Evolutionary conservation across 2,329 filamentous ascomycete genomes (phyloP), one percentile per base, ranked within the genome.

Genomic region (Calonectria pteridis): DNA sequence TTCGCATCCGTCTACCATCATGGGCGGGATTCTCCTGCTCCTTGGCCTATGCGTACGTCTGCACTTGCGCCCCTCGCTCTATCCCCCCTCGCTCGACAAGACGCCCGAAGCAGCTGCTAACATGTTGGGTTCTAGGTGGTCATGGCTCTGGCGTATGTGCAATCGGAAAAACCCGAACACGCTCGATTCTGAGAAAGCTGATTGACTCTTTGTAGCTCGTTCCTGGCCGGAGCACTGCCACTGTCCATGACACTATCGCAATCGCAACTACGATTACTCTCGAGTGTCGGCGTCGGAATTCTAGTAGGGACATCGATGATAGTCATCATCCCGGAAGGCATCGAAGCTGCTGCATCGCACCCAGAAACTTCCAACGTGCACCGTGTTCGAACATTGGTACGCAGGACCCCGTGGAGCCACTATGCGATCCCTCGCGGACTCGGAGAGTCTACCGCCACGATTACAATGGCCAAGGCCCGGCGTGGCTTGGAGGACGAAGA

Each of bases 301-400:
- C 88, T 99, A 11, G 96, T 99, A 20, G 97, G 97, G 43, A 98
- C 97, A 33, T 96, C 96, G 1, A 90, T 99, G 77, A 96, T 98
- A 77, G 95, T 99, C 37, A 98, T 99, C 82, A 98, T 99, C 80
- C 97, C 97, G 0, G 97, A 99, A 84, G 97, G 97, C 46, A 93
- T 98, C 73, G 96, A 98, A 83, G 96, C 97, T 4, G 90, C 98
- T 71, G 95, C 97, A 78, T 92, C 89, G 18, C 86, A 89, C 3
- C 84, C 85, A 2, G 83, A 86, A 71, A 78, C 83, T 9, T 76
- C 83, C 13, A 85, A 87, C 59, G 78, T 84, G 65, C 86, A 86
- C 77, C 82, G 82, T 70, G 76, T 82, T 20, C 78, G 83, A 71
- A 82, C 77, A 35, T 69, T 85, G 31, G 77, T 82, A 59, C 82